These are phyloP conservation scores for Cyclospora cayetanensis DNA, from an alignment of 169 alveolate genomes.

Conservation along the genomic window DNA sequence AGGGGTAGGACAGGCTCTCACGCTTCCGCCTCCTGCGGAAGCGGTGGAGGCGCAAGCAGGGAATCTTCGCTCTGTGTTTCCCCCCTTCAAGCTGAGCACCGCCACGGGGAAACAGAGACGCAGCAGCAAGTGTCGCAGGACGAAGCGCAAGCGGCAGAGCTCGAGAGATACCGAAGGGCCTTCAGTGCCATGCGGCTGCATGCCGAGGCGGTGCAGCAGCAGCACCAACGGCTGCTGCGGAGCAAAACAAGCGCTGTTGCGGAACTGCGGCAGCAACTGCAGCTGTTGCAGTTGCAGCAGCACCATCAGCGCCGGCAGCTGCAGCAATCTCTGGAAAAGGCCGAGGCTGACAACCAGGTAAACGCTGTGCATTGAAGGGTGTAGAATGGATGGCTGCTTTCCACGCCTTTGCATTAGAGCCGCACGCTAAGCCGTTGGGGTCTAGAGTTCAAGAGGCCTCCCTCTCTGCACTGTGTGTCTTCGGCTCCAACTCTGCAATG, in stretches of 20 bases:
- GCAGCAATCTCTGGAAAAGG: background rate
- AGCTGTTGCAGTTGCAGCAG: conserved; percentile 45
- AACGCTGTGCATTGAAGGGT: no score
- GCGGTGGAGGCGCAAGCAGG: background rate
- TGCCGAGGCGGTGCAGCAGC: conserved; percentile 42
- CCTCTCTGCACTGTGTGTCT: no score
- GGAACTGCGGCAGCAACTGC: conserved; percentile 31
- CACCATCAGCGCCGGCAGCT: conserved; percentile 33
- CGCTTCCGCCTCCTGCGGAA: background rate
- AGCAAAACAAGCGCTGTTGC: background rate
- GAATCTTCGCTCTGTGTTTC: background rate
- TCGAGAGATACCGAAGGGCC: conserved; percentile 16
- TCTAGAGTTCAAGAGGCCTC: no score
- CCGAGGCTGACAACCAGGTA: no score
- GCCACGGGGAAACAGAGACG: background rate
- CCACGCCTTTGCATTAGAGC: no score
- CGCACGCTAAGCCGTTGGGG: no score
- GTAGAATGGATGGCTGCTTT: no score
- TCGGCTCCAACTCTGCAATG: no score
- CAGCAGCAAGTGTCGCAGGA: background rate
- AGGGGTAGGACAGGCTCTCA: no score
- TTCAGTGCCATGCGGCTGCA: conserved; percentile 33
- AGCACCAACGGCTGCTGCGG: conserved; percentile 40
- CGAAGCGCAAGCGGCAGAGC: background rate
- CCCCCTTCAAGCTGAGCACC: background rate